These are phyloP conservation scores for Euphorbia peplus DNA, from an alignment of 345 rosid genomes.

Conservation along the genomic window DNA sequence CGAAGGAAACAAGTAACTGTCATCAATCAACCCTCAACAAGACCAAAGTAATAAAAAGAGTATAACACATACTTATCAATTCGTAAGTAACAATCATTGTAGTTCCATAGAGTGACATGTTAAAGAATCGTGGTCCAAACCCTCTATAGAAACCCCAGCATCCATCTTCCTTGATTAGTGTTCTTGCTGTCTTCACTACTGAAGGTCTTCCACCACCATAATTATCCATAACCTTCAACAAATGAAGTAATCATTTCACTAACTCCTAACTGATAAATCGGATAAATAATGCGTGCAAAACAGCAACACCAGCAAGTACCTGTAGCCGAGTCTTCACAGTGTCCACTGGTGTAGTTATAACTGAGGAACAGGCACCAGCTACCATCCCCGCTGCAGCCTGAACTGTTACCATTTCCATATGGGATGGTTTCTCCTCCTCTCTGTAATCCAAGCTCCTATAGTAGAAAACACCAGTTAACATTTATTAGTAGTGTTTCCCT, in stretches of 20 bases:
- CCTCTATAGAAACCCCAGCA: conserved; percentile 70
- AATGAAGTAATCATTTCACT: neutral
- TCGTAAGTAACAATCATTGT: conserved; percentile 70
- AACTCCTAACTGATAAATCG: no score
- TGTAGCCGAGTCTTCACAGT: conserved; percentile 64
- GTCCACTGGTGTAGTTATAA: conserved; percentile 62
- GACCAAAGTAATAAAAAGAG: no score
- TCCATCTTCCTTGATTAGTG: conserved; percentile 50
- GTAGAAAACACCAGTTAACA: neutral
- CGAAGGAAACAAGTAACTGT: neutral
- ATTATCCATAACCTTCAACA: conserved; percentile 53
- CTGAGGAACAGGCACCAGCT: conserved; percentile 61
- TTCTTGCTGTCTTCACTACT: conserved; percentile 44
- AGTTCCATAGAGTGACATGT: conserved; percentile 60
- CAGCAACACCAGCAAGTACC: conserved; percentile 36
- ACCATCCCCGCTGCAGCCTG: conserved; percentile 56
- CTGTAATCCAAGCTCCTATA: conserved; percentile 52
- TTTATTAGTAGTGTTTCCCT: neutral
- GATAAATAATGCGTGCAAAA: no score
- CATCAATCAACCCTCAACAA: neutral
- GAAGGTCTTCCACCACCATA: conserved; percentile 61
- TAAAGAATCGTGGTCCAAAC: conserved; percentile 57
- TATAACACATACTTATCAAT: conserved; percentile 60
- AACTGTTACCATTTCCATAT: conserved; percentile 49
- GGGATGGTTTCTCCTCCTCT: conserved; percentile 57